Conservation (phyloP, 352 stramenopile genomes). For the Globisporangium irregulare region DNA sequence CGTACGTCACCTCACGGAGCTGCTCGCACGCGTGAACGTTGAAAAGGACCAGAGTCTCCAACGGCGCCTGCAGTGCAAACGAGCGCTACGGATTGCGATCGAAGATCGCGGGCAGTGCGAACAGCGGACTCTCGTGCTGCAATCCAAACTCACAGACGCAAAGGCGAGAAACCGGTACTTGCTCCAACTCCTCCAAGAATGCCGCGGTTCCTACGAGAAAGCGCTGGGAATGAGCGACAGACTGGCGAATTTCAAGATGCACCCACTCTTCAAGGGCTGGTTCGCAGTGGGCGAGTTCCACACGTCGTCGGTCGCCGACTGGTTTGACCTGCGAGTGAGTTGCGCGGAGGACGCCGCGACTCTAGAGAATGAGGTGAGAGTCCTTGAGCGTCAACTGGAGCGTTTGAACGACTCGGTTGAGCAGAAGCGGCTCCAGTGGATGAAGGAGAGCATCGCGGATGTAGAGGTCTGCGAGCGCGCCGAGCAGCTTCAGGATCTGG, state of each 20-base stretch:
- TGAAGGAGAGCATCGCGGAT: constrained; percentile 30
- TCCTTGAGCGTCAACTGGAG: constrained; percentile 14
- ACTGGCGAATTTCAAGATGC: constrained; percentile 36
- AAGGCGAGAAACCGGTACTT: constrained; percentile 21
- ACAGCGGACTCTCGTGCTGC: constrained; percentile 16
- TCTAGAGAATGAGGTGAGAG: constrained; percentile 23
- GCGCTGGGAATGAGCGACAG: constrained; percentile 16
- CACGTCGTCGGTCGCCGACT: constrained; percentile 22
- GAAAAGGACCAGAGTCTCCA: constrained; percentile 19
- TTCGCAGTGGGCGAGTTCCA: constrained; percentile 29
- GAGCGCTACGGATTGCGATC: constrained; percentile 16
- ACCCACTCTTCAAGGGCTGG: constrained; percentile 37
- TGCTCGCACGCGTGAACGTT: constrained; percentile 3
- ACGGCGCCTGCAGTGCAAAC: constrained; percentile 8
- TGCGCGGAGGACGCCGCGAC: constrained; percentile 23
- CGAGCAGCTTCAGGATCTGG: constrained; percentile 24
- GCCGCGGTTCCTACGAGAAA: constrained; percentile 26
- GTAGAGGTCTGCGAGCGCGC: constrained; percentile 20
- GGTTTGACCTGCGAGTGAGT: constrained; percentile 26
- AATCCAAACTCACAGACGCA: constrained; percentile 20
- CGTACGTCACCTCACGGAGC: constrained; percentile 10
- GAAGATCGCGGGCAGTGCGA: constrained; percentile 22
- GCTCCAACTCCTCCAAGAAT: constrained; percentile 22
- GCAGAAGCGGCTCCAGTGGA: constrained; percentile 20
- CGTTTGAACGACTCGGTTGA: constrained; percentile 13